These are phyloP conservation scores for Bolboschoenoplectus hybrid DNA, from an alignment of 202 grass and related monocot genomes.

Conservation along the genomic window DNA sequence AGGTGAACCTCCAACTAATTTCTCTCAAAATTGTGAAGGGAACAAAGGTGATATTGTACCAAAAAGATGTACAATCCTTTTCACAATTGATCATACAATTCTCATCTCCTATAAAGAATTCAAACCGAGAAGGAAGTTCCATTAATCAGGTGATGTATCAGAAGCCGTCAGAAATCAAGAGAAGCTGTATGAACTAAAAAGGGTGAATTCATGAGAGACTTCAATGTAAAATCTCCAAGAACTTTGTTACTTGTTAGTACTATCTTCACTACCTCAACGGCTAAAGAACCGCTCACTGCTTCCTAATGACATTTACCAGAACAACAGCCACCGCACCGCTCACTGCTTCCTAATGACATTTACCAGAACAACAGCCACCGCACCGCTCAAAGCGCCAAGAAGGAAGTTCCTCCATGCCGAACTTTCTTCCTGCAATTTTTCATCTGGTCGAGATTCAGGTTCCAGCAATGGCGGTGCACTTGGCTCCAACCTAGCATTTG, in stretches of 20 bases:
- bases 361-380: constrained; percentile 12
- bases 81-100: background rate
- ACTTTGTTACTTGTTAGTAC: constrained; percentile 21
- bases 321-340: background rate
- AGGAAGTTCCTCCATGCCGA: constrained; percentile 23
- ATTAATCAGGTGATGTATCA: background rate
- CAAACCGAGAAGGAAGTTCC: background rate
- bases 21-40: background rate
- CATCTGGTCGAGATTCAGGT: background rate
- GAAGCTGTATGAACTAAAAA: background rate
- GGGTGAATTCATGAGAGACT: background rate
- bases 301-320: background rate
- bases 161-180: background rate
- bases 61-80: background rate
- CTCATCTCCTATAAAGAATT: constrained; percentile 20
- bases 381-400: constrained; percentile 27
- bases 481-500: constrained; percentile 26
- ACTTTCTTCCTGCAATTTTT: background rate
- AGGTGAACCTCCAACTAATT: background rate
- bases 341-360: constrained; percentile 8
- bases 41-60: background rate
- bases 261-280: background rate
- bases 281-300: background rate
- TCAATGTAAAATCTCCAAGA: background rate
- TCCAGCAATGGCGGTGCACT: constrained; percentile 33